Evolutionary conservation across 306 rosid genomes (phyloP).

Genomic region (Senna siamea): DNA sequence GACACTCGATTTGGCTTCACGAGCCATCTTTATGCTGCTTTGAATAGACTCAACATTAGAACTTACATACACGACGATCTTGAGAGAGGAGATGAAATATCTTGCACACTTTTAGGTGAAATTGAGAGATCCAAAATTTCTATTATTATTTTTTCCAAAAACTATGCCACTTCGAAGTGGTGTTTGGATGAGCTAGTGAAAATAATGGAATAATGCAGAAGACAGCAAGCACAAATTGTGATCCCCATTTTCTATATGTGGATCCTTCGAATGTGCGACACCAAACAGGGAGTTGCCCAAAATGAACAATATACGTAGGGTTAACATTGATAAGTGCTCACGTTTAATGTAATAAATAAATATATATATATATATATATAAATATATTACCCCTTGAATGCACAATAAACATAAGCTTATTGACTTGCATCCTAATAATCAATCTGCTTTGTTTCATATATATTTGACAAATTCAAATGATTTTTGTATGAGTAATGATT

Average conservation of each 20-base stretch:
- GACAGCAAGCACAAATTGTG: constrained; percentile 6
- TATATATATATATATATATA: too few species aligned
- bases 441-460: too few species aligned
- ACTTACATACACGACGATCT: not conserved
- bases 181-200: not conserved
- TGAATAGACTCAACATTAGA: not conserved
- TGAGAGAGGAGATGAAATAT: constrained; percentile 5
- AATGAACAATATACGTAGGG: not conserved
- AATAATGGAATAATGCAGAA: constrained; percentile 40
- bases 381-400: too few species aligned
- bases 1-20: not conserved
- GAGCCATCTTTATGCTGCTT: not conserved
- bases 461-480: too few species aligned
- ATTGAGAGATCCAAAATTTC: not conserved
- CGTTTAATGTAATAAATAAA: too few species aligned
- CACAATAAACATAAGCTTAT: too few species aligned
- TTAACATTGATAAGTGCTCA: too few species aligned
- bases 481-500: too few species aligned
- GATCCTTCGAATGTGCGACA: constrained; percentile 34
- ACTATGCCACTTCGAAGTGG: not conserved
- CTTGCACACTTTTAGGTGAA: not conserved
- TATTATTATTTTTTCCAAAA: not conserved
- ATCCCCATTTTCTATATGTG: constrained; percentile 40
- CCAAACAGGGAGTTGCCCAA: constrained; percentile 18
- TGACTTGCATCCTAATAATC: too few species aligned